A percentile compares a stretch with the other conserved stretches of the same genome.
These are phyloP conservation scores for Trichoderma atroviride DNA, from an alignment of 2,329 filamentous ascomycete species.

Conservation along the genomic window DNA sequence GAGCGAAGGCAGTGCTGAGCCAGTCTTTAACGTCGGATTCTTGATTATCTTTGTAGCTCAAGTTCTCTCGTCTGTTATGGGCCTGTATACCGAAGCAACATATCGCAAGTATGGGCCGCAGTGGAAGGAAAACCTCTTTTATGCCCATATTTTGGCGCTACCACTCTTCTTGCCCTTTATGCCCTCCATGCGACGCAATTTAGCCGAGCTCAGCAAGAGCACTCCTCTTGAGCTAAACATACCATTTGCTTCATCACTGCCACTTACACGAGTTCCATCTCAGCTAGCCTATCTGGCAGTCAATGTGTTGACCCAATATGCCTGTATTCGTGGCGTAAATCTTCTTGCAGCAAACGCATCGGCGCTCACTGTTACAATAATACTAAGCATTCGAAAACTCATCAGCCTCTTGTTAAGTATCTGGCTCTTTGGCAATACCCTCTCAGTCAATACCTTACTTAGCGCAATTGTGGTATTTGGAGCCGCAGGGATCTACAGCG, in stretches of 20 bases:
- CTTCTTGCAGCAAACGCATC: constrained; percentile 86
- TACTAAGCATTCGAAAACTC: constrained; percentile 92
- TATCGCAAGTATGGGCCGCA: constrained; percentile 84
- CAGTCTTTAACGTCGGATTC: constrained; percentile 65
- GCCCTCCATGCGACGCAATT: constrained; percentile 66
- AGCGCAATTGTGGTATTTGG: constrained; percentile 87
- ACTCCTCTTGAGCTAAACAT: constrained; percentile 52
- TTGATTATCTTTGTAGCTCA: constrained; percentile 85
- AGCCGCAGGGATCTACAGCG: constrained; percentile 86
- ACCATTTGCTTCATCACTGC: constrained; percentile 28
- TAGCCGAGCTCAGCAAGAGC: constrained; percentile 64
- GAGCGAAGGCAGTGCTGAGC: constrained; percentile 27
- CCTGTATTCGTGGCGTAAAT: constrained; percentile 95
- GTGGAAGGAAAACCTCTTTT: constrained; percentile 96
- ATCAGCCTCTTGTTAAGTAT: constrained; percentile 90
- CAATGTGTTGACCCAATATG: constrained; percentile 88
- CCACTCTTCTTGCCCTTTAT: constrained; percentile 75
- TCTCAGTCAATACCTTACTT: constrained; percentile 74
- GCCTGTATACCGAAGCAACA: constrained; percentile 88
- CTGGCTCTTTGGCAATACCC: constrained; percentile 86
- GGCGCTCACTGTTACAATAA: constrained; percentile 93
- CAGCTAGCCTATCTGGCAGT: constrained; percentile 71
- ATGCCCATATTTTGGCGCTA: constrained; percentile 76
- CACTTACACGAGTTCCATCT: constrained; percentile 54
- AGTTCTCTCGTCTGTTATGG: constrained; percentile 89